These are phyloP conservation scores for Albatrellus sp. DNA, from an alignment of 1,284 basidiomycete species.

Conservation along the genomic window DNA sequence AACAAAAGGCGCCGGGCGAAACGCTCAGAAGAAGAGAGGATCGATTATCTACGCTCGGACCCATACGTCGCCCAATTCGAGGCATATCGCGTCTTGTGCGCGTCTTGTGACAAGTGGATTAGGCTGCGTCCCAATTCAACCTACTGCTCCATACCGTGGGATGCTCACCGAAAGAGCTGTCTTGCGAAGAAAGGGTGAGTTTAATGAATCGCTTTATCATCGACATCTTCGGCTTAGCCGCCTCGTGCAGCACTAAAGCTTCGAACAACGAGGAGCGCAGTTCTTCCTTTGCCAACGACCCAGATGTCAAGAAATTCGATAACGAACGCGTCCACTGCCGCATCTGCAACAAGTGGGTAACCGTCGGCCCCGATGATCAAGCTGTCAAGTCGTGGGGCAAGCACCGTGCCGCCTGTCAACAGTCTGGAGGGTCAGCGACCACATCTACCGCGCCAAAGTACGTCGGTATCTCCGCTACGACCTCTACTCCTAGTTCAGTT, in stretches of 20 bases:
- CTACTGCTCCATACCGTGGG: constrained; percentile 77
- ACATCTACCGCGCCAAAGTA: constrained; percentile 15
- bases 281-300: constrained; percentile 44
- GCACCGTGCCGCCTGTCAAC: constrained; percentile 20
- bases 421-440: constrained; percentile 6
- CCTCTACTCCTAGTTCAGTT: background rate
- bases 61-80: constrained; percentile 71
- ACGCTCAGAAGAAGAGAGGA: constrained; percentile 66
- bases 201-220: background rate
- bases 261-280: constrained; percentile 26
- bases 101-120: constrained; percentile 72
- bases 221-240: too few relatives aligned
- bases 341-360: constrained; percentile 53
- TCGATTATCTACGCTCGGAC: constrained; percentile 58
- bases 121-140: constrained; percentile 69
- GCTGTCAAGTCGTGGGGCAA: constrained; percentile 21
- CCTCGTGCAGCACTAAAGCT: constrained; percentile 13
- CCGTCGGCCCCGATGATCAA: constrained; percentile 21
- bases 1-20: constrained; percentile 53
- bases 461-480: constrained; percentile 2
- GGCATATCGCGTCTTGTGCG: constrained; percentile 65
- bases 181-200: constrained; percentile 58
- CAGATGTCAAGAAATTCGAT: constrained; percentile 58
- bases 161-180: constrained; percentile 66
- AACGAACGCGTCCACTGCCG: constrained; percentile 56